Evolutionary conservation across 2,329 filamentous ascomycete species (phyloP), one percentile per base, ranked within the genome.

Genomic region (Colletotrichum sp.): DNA sequence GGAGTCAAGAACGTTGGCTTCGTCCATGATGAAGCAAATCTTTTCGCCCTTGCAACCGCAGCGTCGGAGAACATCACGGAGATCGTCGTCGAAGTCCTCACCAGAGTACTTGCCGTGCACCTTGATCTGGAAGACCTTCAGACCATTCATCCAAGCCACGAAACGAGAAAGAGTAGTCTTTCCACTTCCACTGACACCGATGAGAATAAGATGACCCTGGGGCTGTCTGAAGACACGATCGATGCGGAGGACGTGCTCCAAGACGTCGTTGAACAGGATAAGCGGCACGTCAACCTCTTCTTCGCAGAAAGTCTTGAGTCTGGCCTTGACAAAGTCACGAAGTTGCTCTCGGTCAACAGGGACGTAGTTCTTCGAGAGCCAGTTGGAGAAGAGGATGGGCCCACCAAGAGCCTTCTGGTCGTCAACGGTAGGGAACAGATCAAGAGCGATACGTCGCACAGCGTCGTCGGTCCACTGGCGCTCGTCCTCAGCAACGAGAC

Each of bases 1-100:
- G 59, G 97, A 99, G 85, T 99, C 97, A 32, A 99, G 91, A 44
- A 99, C 97, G 81, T 99, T 99, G 12, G 96, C 94, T 87, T 99
- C 97, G 83, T 99, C 97, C 96, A 99, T 98, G 88, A 99, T 98
- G 89, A 99, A 99, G 87, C 98, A 99, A 65, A 99, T 98, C 89
- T 98, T 98, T 84, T 99, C 97, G 44, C 97, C 97, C 88, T 98
- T 98, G 88, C 96, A 98, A 78, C 97, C 97, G 80, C 95, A 98
- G 73, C 97, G 92, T 61, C 97, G 94, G 55, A 99, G 91, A 11
- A 99, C 97, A 82, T 96, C 96, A 78, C 98, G 92, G 44, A 99
- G 88, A 84, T 99, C 97, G 74, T 99, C 98, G 82, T 99, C 97
- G 82, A 99, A 99, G 86, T 99, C 97, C 83, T 98, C 97, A 3